Conservation (phyloP, 495 filamentous ascomycete genomes). For the Amorphotheca resinae region DNA sequence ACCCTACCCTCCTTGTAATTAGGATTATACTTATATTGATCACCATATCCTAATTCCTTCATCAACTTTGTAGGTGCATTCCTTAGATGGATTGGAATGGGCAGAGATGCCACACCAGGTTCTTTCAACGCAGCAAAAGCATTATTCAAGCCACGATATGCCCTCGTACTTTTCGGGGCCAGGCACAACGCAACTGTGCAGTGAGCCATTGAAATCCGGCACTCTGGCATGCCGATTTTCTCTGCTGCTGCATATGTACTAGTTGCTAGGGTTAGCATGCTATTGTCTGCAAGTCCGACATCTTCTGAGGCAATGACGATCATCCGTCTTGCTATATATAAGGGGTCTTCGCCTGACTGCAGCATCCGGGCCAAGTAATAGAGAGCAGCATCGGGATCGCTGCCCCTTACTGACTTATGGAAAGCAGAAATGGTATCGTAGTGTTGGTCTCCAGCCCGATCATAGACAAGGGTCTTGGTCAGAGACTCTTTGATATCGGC, state of each 20-base stretch:
- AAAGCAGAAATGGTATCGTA: slow-evolving; percentile 95
- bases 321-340: slow-evolving; percentile 84
- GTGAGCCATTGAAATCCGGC: slow-evolving; percentile 83
- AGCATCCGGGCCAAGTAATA: slow-evolving; percentile 96
- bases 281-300: slow-evolving; percentile 82
- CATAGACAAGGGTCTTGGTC: slow-evolving; percentile 87
- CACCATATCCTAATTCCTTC: slow-evolving; percentile 84
- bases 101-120: slow-evolving; percentile 64
- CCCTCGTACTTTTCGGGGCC: slow-evolving; percentile 73
- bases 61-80: slow-evolving; percentile 88
- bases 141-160: slow-evolving; percentile 73
- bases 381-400: slow-evolving; percentile 70
- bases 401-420: slow-evolving; percentile 88
- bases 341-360: slow-evolving; percentile 85
- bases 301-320: slow-evolving; percentile 89
- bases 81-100: slow-evolving; percentile 75
- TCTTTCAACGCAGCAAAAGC: slow-evolving; percentile 62
- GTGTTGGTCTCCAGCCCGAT: slow-evolving; percentile 88
- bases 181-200: slow-evolving; percentile 70
- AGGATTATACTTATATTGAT: slow-evolving; percentile 93
- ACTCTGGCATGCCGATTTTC: slow-evolving; percentile 88
- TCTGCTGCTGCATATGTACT: slow-evolving; percentile 76
- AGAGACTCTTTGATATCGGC: slow-evolving; percentile 64
- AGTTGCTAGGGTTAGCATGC: slow-evolving; percentile 70
- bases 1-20: slow-evolving; percentile 77